These are phyloP conservation scores for Ganoderma meredithae DNA, from an alignment of 1,284 basidiomycete genomes.

Conservation along the genomic window DNA sequence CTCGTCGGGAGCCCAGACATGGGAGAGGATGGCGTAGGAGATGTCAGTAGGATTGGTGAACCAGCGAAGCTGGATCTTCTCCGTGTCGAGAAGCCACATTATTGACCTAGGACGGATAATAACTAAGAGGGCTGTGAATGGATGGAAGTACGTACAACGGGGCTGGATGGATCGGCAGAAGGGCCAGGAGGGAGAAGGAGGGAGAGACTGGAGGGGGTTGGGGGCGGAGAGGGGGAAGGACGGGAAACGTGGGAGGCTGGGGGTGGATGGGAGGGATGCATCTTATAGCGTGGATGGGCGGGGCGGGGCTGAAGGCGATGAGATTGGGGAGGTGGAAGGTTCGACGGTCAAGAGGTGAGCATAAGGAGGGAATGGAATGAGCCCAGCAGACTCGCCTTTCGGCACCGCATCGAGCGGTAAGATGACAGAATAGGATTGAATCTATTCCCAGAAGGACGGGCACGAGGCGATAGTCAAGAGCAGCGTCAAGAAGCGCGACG, in stretches of 20 bases:
- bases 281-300: not conserved
- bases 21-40: constrained; percentile 32
- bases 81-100: constrained; percentile 30
- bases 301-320: not conserved
- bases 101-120: constrained; percentile 5
- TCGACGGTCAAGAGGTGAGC: not conserved
- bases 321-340: not conserved
- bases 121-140: not conserved
- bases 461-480: constrained; percentile 1
- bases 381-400: not conserved
- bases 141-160: not conserved
- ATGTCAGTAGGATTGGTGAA: constrained; percentile 17
- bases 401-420: not conserved
- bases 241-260: too few species aligned
- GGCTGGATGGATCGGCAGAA: not conserved
- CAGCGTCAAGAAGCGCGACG: not conserved
- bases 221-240: not conserved
- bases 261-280: not conserved
- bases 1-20: constrained; percentile 25
- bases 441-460: not conserved
- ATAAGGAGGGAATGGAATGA: not conserved
- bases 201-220: too few species aligned
- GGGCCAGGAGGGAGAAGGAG: not conserved
- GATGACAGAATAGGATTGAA: not conserved
- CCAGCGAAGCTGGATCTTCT: constrained; percentile 18